Evolutionary conservation across 1,284 basidiomycete genomes (phyloP).

Genomic region (Ustilago esculenta): DNA sequence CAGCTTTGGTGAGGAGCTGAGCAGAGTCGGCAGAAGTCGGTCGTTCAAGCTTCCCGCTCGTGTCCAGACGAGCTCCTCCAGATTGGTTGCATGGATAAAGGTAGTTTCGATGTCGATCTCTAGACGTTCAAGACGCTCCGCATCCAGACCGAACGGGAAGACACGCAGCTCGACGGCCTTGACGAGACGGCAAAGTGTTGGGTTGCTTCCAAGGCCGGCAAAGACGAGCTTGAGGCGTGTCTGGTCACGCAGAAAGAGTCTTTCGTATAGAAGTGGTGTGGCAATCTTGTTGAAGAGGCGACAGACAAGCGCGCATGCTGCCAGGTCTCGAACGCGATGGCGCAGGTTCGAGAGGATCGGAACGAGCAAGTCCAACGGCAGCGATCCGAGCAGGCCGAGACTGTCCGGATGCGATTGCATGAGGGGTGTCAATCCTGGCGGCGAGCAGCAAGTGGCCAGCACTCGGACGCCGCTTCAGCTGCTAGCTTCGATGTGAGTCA

Average conservation of each 20-base stretch:
- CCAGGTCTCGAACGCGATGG: slow-evolving; percentile 53
- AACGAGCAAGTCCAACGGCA: slow-evolving; percentile 57
- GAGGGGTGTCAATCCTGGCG: background rate
- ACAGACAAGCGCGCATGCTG: slow-evolving; percentile 49
- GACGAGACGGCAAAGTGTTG: slow-evolving; percentile 47
- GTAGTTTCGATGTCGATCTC: slow-evolving; percentile 50
- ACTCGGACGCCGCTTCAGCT: slow-evolving; percentile 1
- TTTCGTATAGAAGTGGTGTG: slow-evolving; percentile 57
- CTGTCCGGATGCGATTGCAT: slow-evolving; percentile 7
- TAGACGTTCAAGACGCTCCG: slow-evolving; percentile 57
- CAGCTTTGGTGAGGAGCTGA: slow-evolving; percentile 32
- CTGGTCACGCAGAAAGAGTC: slow-evolving; percentile 61
- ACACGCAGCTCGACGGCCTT: slow-evolving; percentile 59
- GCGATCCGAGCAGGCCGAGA: slow-evolving; percentile 24
- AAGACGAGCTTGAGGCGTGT: slow-evolving; percentile 56
- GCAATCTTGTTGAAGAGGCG: slow-evolving; percentile 39
- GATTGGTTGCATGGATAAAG: slow-evolving; percentile 36
- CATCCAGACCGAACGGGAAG: slow-evolving; percentile 60
- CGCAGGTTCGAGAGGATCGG: slow-evolving; percentile 46
- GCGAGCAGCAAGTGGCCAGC: slow-evolving; percentile 9
- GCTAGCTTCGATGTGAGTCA: no score
- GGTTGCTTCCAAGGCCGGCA: slow-evolving; percentile 34
- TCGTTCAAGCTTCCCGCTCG: slow-evolving; percentile 62
- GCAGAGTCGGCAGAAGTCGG: slow-evolving; percentile 46
- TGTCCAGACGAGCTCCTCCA: slow-evolving; percentile 60